Conservation (phyloP, 495 filamentous ascomycete species). For the Penicillium canescens region DNA sequence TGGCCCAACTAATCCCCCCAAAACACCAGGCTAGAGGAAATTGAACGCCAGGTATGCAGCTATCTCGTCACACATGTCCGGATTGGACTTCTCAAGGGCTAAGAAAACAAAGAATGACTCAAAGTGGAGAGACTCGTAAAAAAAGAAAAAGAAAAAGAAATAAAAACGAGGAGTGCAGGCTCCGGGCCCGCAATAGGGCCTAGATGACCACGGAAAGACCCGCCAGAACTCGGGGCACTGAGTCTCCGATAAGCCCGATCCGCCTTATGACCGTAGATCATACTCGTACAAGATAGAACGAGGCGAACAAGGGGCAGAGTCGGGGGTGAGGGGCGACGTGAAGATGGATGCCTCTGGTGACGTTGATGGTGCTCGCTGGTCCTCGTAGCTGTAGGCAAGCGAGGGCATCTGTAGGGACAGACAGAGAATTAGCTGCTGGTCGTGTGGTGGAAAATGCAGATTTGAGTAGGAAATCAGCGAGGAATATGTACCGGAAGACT, state of each 20-base stretch:
- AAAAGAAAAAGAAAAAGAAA: constrained; percentile 10
- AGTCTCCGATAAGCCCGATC: neutral
- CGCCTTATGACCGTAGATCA: constrained; percentile 19
- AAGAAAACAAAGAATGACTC: neutral
- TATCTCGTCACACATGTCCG: constrained; percentile 11
- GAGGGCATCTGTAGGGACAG: constrained; percentile 70
- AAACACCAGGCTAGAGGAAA: constrained; percentile 9
- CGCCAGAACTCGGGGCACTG: neutral
- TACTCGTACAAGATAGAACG: constrained; percentile 30
- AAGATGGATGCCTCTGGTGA: constrained; percentile 37
- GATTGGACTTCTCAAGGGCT: neutral
- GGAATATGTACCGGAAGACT: constrained; percentile 45
- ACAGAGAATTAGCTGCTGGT: constrained; percentile 27
- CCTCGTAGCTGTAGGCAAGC: constrained; percentile 79
- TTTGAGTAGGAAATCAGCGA: constrained; percentile 44
- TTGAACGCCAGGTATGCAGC: constrained; percentile 7
- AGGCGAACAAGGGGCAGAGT: constrained; percentile 37
- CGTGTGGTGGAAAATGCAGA: constrained; percentile 8
- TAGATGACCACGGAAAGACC: constrained; percentile 3
- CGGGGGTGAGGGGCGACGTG: constrained; percentile 41
- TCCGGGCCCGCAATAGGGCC: neutral
- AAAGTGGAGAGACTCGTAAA: neutral
- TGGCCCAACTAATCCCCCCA: constrained; percentile 1
- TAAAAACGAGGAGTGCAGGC: constrained; percentile 2
- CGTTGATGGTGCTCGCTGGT: constrained; percentile 59